Base-by-base conservation (phyloP, 2,329 filamentous ascomycete genomes). In the Pyrenochaeta sp. region DNA sequence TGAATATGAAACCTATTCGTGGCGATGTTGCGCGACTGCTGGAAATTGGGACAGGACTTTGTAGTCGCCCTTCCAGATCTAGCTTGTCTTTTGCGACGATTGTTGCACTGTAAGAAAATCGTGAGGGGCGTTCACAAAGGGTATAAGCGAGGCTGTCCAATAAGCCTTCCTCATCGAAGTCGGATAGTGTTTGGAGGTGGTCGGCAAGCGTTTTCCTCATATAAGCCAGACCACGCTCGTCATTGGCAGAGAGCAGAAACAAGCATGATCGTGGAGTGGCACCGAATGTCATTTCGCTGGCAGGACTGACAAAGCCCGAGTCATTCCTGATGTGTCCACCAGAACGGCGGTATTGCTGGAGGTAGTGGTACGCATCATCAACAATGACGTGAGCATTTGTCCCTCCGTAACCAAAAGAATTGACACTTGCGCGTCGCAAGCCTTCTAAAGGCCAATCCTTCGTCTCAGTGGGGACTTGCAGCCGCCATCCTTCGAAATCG, bases 1-100 rank as follows among this genome's bases (percentile, higher is more conserved):
- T 78, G 52, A 80, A 80, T 0, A 80, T 63, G 33, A 59, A 69
- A 41, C 43, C 48, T 17, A 63, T 31, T 1, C 44, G 18, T 11
- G 49, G 51, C 7, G 48, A n/a, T 14, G 27, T 18, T 3, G 37
- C 33, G 15, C 23, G 11, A n/a, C 9, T 45, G 11, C 17, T 29
- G 10, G 46, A 44, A 15, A 18, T 4, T 27, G 45, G 35, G 18
- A 32, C 21, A 9, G 36, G 20, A 10, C 39, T 33, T 21, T 20
- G 33, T 17, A 49, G n/a, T 37, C 36, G 46, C 10, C 11, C 37
- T 23, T 49, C 41, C 7, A 56, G 35, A 23, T 54, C 46, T 20
- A 33, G 2, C 33, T 43, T 52, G 12, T 53, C 29, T n/a, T 31
- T 36, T 9, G 54, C 47, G 35, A 54, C 44, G 2, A 55, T 20